A percentile compares a stretch with the other conserved stretches of the same genome.
These are phyloP conservation scores for Magnusiomyces paraingens DNA, from an alignment of 1,139 yeast species.

Conservation along the genomic window DNA sequence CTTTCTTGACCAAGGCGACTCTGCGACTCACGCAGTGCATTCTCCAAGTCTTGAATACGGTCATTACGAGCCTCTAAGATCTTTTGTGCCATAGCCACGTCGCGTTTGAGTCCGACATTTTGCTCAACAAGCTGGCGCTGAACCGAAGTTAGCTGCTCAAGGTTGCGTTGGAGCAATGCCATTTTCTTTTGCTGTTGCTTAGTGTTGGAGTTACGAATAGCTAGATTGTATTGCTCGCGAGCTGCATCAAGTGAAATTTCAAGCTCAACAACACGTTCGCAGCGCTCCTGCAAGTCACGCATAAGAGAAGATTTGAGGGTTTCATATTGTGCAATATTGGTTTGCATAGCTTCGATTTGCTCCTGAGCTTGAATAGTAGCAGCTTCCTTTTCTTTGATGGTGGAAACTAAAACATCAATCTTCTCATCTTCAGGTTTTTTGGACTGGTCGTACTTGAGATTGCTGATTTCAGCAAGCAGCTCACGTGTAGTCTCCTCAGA, in stretches of 20 bases:
- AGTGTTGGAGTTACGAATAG: constrained; percentile 27
- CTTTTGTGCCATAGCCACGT: constrained; percentile 49
- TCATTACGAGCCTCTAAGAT: constrained; percentile 55
- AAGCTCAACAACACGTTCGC: constrained; percentile 40
- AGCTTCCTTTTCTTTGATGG: constrained; percentile 17
- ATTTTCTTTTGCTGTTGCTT: constrained; percentile 35
- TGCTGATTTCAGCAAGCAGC: constrained; percentile 22
- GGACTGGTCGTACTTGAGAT: constrained; percentile 17
- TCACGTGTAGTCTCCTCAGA: constrained; percentile 23
- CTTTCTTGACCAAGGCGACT: constrained; percentile 45
- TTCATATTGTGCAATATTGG: constrained; percentile 28
- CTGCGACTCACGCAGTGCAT: constrained; percentile 48
- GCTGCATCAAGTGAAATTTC: constrained; percentile 38
- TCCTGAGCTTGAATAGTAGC: constrained; percentile 18
- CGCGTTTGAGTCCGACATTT: constrained; percentile 40
- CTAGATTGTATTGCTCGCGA: constrained; percentile 32
- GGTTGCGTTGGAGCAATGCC: constrained; percentile 40
- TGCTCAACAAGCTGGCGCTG: constrained; percentile 43
- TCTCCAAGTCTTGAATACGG: constrained; percentile 52
- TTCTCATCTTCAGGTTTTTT: constrained; percentile 6
- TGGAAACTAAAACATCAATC: constrained; percentile 7
- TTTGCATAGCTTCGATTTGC: constrained; percentile 23
- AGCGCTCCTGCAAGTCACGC: constrained; percentile 39
- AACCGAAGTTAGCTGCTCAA: constrained; percentile 40
- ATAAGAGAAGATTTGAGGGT: constrained; percentile 36